Conservation (phyloP, 2,329 filamentous ascomycete genomes). For the Hypocrella siamensis region DNA sequence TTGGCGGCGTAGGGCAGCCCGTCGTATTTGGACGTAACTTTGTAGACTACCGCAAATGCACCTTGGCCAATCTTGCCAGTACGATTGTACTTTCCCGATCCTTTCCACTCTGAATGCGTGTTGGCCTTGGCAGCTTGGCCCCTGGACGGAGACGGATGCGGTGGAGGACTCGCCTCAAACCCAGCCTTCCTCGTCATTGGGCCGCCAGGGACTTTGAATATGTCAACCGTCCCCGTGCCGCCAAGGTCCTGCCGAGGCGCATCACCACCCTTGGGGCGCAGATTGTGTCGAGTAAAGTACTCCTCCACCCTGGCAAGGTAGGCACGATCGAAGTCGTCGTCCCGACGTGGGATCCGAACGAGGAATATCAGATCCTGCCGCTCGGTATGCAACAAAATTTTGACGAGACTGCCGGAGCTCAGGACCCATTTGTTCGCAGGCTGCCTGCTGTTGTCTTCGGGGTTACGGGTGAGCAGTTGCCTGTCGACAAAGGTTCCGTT, state of each 20-base stretch:
- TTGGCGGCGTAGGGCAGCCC: constrained; percentile 81
- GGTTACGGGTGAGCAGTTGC: constrained; percentile 37
- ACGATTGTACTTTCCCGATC: constrained; percentile 72
- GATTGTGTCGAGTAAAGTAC: constrained; percentile 36
- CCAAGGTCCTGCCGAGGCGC: constrained; percentile 13
- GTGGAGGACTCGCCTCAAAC: constrained; percentile 1
- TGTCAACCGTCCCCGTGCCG: constrained; percentile 25
- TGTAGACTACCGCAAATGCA: constrained; percentile 88
- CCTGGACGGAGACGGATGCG: constrained; percentile 7
- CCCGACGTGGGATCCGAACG: constrained; percentile 66
- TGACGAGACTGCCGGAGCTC: constrained; percentile 56
- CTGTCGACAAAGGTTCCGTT: constrained; percentile 85
- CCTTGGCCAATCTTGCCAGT: constrained; percentile 75
- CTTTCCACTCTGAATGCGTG: constrained; percentile 57
- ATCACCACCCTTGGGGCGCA: constrained; percentile 28
- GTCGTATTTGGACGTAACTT: constrained; percentile 71
- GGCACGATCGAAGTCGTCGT: constrained; percentile 45
- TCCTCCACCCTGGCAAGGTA: constrained; percentile 55
- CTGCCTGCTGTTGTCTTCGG: constrained; percentile 14
- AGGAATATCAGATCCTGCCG: constrained; percentile 58
- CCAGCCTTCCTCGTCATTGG: constrained; percentile 3
- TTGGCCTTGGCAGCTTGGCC: constrained; percentile 10
- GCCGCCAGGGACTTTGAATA: constrained; percentile 14
- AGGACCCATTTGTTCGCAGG: constrained; percentile 41
- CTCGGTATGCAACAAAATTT: constrained; percentile 42